These are phyloP conservation scores for Boletus edulis DNA, from an alignment of 768 basidiomycete genomes.

Conservation along the genomic window DNA sequence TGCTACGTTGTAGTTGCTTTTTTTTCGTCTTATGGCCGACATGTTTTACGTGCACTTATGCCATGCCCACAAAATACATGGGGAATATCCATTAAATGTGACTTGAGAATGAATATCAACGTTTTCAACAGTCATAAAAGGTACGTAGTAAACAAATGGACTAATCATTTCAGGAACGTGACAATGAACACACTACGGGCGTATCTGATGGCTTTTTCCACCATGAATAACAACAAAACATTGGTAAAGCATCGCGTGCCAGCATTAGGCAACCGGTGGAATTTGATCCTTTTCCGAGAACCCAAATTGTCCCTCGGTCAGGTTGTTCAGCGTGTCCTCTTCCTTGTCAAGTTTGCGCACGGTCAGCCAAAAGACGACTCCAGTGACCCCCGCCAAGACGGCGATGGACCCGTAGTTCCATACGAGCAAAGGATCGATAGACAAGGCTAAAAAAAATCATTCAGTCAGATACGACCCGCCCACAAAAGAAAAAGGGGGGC, in stretches of 20 bases:
- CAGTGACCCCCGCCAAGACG: constrained; percentile 51
- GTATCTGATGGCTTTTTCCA: too few species aligned
- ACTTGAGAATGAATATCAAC: not conserved
- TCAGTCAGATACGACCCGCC: constrained; percentile 1
- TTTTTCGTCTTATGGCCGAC: constrained; percentile 3
- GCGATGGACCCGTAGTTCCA: constrained; percentile 72
- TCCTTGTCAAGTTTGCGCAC: constrained; percentile 56
- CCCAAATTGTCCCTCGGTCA: constrained; percentile 39
- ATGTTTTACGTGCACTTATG: constrained; percentile 15
- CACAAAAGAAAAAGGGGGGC: too few species aligned
- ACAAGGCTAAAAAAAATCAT: constrained; percentile 42
- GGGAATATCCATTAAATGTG: not conserved
- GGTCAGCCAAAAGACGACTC: constrained; percentile 51
- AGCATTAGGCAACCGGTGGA: too few species aligned
- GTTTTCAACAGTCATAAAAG: not conserved
- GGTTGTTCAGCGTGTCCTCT: constrained; percentile 62
- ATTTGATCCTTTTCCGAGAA: not conserved
- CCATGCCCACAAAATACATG: constrained; percentile 17
- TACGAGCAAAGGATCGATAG: constrained; percentile 67
- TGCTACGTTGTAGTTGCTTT: constrained; percentile 1
- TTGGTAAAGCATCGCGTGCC: too few species aligned
- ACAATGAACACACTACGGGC: not conserved
- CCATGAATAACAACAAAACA: too few species aligned
- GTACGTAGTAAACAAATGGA: not conserved
- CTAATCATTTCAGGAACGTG: too few species aligned